Base-by-base conservation (phyloP, 148 eudicot genomes). In the Hydrangea macrophylla region DNA sequence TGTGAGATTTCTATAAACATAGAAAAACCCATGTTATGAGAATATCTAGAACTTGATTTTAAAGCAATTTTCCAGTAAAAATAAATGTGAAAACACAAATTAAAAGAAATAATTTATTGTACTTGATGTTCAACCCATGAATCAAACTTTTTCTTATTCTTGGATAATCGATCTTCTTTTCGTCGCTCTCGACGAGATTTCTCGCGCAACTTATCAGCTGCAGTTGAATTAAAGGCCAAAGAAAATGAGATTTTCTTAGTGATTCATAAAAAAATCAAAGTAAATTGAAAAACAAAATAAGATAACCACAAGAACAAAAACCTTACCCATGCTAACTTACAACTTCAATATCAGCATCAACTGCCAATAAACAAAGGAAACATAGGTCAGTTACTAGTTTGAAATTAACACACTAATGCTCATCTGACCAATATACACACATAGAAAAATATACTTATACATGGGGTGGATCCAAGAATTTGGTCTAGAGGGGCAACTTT, bases 141-240 rank as follows among this genome's bases (percentile, higher is more conserved):
- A 57, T 83, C 78, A 62, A 82, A 87, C 75, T 86, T 92, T 55
- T 72, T 79, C 75, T 85, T 85, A 28, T 86, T 92, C 74, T 74
- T 88, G 2, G 71, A 81, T 36, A 40, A 51, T 45, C 97, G 82
- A 35, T 83, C 83, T 62, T 88, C 85, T 74, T 85, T 92, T 5
- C 92, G 70, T 44, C 66, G 72, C 66, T 80, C 88, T 69, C 72
- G 80, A 11, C 97, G 92, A 64, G 81, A 70, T 60, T 81, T 84
- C 26, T 60, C 70, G 18, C 33, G 45, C 32, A 17, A 2, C 18
- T 60, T 71, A 3, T 53, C 55, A 32, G 15, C 60, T 32, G 7
- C 53, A 53, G 30, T 61, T 57, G 37, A 53, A 66, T 56, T 25
- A 55, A 40, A 45, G n/a, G 18, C 31, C 36, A 39, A 44, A 62